These are phyloP conservation scores for Teratosphaeria gauchensis DNA, from an alignment of 2,329 filamentous ascomycete genomes.

Conservation along the genomic window DNA sequence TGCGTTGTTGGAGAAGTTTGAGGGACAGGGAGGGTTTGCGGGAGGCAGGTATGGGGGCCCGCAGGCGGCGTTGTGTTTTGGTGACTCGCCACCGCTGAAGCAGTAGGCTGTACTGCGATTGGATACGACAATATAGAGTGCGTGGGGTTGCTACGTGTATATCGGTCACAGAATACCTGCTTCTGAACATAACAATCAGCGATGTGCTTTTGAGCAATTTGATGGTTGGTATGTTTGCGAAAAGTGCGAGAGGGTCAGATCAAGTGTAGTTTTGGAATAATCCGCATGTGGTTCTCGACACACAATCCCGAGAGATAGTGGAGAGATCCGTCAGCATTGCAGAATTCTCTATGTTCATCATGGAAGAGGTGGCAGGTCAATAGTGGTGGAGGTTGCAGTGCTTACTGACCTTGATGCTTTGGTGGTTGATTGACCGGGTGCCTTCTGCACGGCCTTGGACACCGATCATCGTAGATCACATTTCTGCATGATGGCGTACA, in stretches of 20 bases:
- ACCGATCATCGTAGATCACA: too few species aligned
- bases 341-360: constrained; percentile 42
- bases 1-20: constrained; percentile 39
- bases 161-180: neutral
- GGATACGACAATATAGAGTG: neutral
- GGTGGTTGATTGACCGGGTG: neutral
- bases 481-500: too few species aligned
- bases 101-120: constrained; percentile 1
- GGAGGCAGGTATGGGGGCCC: constrained; percentile 32
- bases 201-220: neutral
- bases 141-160: neutral
- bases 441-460: neutral
- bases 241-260: constrained; percentile 27
- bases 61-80: constrained; percentile 15
- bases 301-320: neutral
- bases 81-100: constrained; percentile 17
- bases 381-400: neutral
- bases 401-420: neutral
- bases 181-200: neutral
- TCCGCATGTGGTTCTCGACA: constrained; percentile 33
- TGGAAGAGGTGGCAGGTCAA: neutral
- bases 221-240: neutral
- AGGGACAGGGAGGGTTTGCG: constrained; percentile 31
- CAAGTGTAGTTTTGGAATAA: constrained; percentile 39
- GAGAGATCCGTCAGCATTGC: constrained; percentile 38